Evolutionary conservation across 2,329 filamentous ascomycete species (phyloP).

Genomic region (Colletotrichum eleusines): DNA sequence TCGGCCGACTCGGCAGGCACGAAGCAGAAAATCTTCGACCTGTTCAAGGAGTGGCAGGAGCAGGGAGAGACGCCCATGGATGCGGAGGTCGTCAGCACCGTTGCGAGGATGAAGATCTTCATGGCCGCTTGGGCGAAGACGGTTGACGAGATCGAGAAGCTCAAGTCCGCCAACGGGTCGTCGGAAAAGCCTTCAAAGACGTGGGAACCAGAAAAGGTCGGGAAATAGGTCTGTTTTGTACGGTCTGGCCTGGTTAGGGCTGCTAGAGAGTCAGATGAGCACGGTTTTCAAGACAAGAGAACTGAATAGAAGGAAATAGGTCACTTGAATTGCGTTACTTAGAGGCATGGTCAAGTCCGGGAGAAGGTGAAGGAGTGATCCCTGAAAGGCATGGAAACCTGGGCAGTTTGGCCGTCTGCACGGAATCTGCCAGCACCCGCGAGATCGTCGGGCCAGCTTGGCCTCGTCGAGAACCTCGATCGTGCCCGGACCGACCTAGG

Average conservation of each 20-base stretch:
- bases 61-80: not conserved
- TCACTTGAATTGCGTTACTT: not conserved
- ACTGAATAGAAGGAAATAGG: not conserved
- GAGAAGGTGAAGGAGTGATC: not conserved
- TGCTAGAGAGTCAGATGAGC: not conserved
- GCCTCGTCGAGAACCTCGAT: not conserved
- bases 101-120: slow-evolving; percentile 6
- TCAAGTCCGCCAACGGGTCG: not conserved
- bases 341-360: too few species aligned
- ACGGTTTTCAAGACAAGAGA: not conserved
- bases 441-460: too few species aligned
- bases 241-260: not conserved
- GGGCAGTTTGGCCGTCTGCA: slow-evolving; percentile 3
- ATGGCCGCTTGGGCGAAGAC: not conserved
- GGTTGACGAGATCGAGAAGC: not conserved
- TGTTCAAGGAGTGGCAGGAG: not conserved
- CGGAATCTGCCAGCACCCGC: slow-evolving; percentile 6
- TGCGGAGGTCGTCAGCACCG: not conserved
- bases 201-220: rapidly evolving
- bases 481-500: not conserved
- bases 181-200: not conserved
- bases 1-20: not conserved
- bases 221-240: not conserved
- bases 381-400: not conserved
- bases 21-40: not conserved